Percentiles rank a stretch among this genome's conserved stretches.
Conservation (phyloP, 768 basidiomycete species). For the Tulasnella sp. region DNA sequence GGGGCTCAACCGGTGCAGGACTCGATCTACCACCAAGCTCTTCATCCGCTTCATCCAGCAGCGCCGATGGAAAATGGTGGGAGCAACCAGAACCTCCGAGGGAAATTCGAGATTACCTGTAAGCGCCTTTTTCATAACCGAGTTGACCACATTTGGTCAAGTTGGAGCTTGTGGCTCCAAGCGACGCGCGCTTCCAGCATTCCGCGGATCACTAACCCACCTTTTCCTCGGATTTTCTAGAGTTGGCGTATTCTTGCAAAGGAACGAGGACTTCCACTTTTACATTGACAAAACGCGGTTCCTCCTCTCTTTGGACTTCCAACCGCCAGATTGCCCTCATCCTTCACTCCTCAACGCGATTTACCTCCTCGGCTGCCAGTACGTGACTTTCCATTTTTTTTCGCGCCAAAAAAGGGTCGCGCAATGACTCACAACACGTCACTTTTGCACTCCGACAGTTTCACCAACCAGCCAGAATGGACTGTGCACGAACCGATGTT, state of each 20-base stretch:
- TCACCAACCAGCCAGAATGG: slow-evolving; percentile 15
- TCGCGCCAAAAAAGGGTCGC: not conserved
- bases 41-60: not conserved
- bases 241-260: slow-evolving; percentile 6
- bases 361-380: slow-evolving; percentile 27
- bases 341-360: slow-evolving; percentile 27
- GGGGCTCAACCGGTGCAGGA: not conserved
- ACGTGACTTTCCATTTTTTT: not conserved
- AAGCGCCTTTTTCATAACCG: not conserved
- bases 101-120: slow-evolving; percentile 22
- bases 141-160: not conserved
- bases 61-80: slow-evolving; percentile 20
- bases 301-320: slow-evolving; percentile 7
- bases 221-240: slow-evolving; percentile 1
- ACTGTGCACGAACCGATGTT: slow-evolving; percentile 25
- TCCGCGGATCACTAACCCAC: not conserved
- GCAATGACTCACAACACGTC: not conserved
- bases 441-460: not conserved
- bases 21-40: slow-evolving; percentile 1
- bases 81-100: slow-evolving; percentile 17
- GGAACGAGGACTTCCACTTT: slow-evolving; percentile 16
- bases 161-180: not conserved
- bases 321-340: slow-evolving; percentile 26
- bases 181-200: not conserved
- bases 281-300: slow-evolving; percentile 15